These are phyloP conservation scores for Claviceps citrina DNA, from an alignment of 2,329 filamentous ascomycete species.

Conservation along the genomic window DNA sequence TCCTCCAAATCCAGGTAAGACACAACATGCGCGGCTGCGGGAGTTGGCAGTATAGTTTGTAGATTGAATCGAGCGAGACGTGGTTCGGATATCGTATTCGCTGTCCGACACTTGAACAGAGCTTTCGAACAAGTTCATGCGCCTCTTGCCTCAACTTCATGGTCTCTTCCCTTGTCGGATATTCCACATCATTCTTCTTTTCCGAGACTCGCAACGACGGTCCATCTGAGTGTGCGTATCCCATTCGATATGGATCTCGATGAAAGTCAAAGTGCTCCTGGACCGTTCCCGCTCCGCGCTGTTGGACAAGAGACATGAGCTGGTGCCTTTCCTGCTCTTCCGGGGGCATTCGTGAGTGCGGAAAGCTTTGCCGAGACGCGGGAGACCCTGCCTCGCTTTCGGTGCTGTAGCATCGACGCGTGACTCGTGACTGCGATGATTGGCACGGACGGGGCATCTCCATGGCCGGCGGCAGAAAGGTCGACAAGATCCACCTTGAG, in stretches of 20 bases:
- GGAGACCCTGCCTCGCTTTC: conserved; percentile 10
- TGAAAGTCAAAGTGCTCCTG: conserved; percentile 38
- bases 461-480: conserved; percentile 20
- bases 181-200: conserved; percentile 30
- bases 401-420: conserved; percentile 14
- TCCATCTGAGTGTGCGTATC: conserved; percentile 36
- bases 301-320: conserved; percentile 37
- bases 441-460: conserved; percentile 9
- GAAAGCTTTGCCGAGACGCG: not conserved
- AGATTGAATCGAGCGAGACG: conserved; percentile 29
- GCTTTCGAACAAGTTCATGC: conserved; percentile 20
- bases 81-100: conserved; percentile 27
- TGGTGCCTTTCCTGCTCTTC: conserved; percentile 22
- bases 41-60: conserved; percentile 32
- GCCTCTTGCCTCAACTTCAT: conserved; percentile 20
- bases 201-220: conserved; percentile 36
- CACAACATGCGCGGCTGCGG: conserved; percentile 38
- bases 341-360: conserved; percentile 1
- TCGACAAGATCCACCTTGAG: conserved; percentile 26
- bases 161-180: conserved; percentile 28
- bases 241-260: conserved; percentile 36
- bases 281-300: conserved; percentile 30
- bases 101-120: conserved; percentile 26
- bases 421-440: conserved; percentile 3
- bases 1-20: conserved; percentile 37